Conservation (phyloP, 495 filamentous ascomycete species). For the Aspergillus baeticus region DNA sequence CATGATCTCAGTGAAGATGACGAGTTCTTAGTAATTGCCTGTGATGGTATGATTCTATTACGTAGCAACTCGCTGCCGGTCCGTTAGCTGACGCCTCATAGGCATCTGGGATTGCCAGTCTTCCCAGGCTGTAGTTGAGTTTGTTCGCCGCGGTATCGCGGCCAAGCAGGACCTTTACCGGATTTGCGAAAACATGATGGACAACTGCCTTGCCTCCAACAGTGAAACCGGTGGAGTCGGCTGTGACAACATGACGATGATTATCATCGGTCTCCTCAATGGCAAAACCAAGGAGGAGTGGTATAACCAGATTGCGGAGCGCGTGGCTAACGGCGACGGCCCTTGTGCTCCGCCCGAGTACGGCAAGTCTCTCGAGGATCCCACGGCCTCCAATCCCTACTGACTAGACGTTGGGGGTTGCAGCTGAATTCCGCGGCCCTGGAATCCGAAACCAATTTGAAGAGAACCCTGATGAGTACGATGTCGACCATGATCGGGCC, state of each 20-base stretch:
- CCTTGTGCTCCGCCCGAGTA: slow-evolving; percentile 99
- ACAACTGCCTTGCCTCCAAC: slow-evolving; percentile 96
- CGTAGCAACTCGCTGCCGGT: background rate
- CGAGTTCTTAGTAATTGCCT: slow-evolving; percentile 95
- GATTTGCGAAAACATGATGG: slow-evolving; percentile 99
- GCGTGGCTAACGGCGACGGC: slow-evolving; percentile 95
- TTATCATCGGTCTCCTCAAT: slow-evolving; percentile 81
- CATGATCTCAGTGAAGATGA: slow-evolving; percentile 92
- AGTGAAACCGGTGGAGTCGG: slow-evolving; percentile 97
- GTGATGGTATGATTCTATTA: slow-evolving; percentile 75
- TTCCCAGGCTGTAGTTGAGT: slow-evolving; percentile 94
- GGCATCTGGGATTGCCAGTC: slow-evolving; percentile 99
- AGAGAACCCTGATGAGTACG: slow-evolving; percentile 90
- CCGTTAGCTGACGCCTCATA: slow-evolving; percentile 30
- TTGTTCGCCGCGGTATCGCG: slow-evolving; percentile 91
- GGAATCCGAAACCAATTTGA: slow-evolving; percentile 79
- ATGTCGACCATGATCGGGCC: slow-evolving; percentile 69
- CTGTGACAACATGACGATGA: slow-evolving; percentile 99
- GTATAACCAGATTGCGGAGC: slow-evolving; percentile 91
- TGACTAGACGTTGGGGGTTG: slow-evolving; percentile 45
- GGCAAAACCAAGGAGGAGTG: slow-evolving; percentile 95
- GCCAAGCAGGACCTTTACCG: slow-evolving; percentile 89
- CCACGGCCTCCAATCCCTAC: slow-evolving; percentile 45
- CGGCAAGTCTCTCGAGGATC: slow-evolving; percentile 71
- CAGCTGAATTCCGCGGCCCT: slow-evolving; percentile 96